phyloP scores from a whole-genome alignment of 805 yeast genomes.

The Wickerhamomyces pijperi region DNA sequence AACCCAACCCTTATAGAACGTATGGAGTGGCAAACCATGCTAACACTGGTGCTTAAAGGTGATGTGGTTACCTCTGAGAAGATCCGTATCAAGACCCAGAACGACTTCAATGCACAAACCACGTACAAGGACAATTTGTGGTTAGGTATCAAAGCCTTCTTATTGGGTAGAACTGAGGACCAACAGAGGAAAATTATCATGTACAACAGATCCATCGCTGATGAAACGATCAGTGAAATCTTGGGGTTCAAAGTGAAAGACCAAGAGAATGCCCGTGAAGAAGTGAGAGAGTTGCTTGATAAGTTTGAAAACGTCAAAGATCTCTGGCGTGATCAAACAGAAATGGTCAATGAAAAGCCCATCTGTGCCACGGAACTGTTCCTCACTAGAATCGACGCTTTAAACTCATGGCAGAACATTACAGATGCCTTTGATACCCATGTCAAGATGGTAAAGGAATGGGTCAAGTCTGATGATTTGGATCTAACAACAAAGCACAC shows the following conservation, averaged over 20 bases:
- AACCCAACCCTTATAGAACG: constrained; percentile 51
- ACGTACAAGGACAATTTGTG: constrained; percentile 66
- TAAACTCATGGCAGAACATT: constrained; percentile 75
- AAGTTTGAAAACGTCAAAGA: constrained; percentile 58
- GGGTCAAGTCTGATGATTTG: constrained; percentile 80
- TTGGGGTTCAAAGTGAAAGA: constrained; percentile 48
- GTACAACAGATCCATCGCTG: constrained; percentile 63
- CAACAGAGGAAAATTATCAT: constrained; percentile 64
- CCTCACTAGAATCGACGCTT: constrained; percentile 55
- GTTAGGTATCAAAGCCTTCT: constrained; percentile 78
- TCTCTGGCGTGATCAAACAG: constrained; percentile 69
- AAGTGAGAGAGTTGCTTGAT: constrained; percentile 46
- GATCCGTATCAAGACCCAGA: constrained; percentile 51
- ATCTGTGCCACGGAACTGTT: constrained; percentile 54
- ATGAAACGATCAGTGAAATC: constrained; percentile 60
- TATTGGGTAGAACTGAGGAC: constrained; percentile 67
- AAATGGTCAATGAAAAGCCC: constrained; percentile 74
- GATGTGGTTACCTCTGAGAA: constrained; percentile 90
- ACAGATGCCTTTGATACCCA: constrained; percentile 59
- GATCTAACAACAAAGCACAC: constrained; percentile 40
- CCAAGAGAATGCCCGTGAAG: constrained; percentile 30
- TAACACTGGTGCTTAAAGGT: constrained; percentile 82
- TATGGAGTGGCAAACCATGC: constrained; percentile 93
- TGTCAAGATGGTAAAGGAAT: constrained; percentile 45
- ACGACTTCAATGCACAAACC: constrained; percentile 39